These are phyloP conservation scores for Oryza glaberrima DNA, from an alignment of 176 grass and related monocot genomes.

Conservation along the genomic window DNA sequence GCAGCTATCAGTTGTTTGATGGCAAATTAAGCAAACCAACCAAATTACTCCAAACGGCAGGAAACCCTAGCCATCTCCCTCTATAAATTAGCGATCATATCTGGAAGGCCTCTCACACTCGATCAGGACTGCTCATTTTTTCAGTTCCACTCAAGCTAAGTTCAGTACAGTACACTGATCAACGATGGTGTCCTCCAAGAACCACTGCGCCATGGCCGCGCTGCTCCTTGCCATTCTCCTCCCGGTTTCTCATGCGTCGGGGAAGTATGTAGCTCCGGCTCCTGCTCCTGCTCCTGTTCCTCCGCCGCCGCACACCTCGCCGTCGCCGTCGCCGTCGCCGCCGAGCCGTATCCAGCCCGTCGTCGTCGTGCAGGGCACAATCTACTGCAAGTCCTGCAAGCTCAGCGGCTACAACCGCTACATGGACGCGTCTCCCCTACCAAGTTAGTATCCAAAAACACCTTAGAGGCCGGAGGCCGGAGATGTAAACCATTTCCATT, in stretches of 20 bases:
- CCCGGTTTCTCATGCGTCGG: not conserved
- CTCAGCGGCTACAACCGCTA: constrained; percentile 40
- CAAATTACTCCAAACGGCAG: not conserved
- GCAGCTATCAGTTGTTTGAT: constrained; percentile 29
- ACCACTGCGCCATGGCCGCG: not conserved
- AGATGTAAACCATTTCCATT: no score
- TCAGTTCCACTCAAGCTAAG: not conserved
- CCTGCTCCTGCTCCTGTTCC: constrained; percentile 15
- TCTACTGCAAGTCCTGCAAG: constrained; percentile 57
- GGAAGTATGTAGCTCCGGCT: not conserved
- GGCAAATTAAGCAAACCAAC: constrained; percentile 11
- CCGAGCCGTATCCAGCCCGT: constrained; percentile 26
- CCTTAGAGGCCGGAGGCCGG: no score
- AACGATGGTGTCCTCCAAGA: constrained; percentile 33
- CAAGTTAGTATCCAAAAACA: not conserved
- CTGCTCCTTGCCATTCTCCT: constrained; percentile 16
- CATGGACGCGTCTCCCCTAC: constrained; percentile 48
- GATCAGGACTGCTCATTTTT: not conserved
- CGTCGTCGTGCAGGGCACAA: constrained; percentile 51
- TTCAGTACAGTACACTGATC: not conserved
- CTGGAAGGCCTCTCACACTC: not conserved
- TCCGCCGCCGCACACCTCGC: not conserved
- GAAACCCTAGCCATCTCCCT: not conserved
- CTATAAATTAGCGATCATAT: constrained; percentile 46
- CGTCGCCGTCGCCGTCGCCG: not conserved